These are phyloP conservation scores for Xylaria curta DNA, from an alignment of 495 filamentous ascomycete species.

Conservation along the genomic window DNA sequence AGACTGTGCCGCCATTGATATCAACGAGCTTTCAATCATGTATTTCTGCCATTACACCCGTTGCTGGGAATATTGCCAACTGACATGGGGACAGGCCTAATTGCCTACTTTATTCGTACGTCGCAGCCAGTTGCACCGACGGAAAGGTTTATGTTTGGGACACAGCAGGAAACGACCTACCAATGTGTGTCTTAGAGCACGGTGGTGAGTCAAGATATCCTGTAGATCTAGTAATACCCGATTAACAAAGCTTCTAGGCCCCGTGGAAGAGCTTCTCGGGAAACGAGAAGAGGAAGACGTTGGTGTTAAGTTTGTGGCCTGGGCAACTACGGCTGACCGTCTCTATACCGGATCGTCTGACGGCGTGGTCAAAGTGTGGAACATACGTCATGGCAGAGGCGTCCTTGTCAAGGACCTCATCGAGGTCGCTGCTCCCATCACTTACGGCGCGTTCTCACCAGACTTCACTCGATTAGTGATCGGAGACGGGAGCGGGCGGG, in stretches of 20 bases:
- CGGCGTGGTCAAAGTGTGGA: conserved; percentile 85
- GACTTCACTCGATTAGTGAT: conserved; percentile 75
- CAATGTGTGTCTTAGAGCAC: conserved; percentile 74
- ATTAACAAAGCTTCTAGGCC: conserved; percentile 42
- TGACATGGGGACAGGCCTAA: conserved; percentile 49
- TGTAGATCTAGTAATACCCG: conserved; percentile 11
- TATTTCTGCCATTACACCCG: conserved; percentile 34
- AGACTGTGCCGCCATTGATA: conserved; percentile 81
- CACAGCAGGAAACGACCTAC: conserved; percentile 57
- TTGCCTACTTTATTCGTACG: conserved; percentile 56
- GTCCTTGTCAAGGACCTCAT: conserved; percentile 68
- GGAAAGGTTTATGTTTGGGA: conserved; percentile 89
- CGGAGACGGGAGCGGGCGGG: conserved; percentile 75
- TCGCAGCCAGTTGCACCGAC: conserved; percentile 86
- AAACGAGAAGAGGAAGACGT: conserved; percentile 73
- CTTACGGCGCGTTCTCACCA: conserved; percentile 72
- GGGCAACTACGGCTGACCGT: conserved; percentile 71
- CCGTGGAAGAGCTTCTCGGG: conserved; percentile 67
- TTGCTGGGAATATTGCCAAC: conserved; percentile 49
- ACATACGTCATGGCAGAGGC: conserved; percentile 62
- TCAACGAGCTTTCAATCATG: conserved; percentile 80
- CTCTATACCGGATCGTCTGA: conserved; percentile 94
- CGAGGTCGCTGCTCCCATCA: conserved; percentile 58
- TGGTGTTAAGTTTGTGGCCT: conserved; percentile 80
- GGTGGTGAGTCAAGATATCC: conserved; percentile 47